Conservation (phyloP, 495 filamentous ascomycete genomes). For the Annulohypoxylon moriforme region DNA sequence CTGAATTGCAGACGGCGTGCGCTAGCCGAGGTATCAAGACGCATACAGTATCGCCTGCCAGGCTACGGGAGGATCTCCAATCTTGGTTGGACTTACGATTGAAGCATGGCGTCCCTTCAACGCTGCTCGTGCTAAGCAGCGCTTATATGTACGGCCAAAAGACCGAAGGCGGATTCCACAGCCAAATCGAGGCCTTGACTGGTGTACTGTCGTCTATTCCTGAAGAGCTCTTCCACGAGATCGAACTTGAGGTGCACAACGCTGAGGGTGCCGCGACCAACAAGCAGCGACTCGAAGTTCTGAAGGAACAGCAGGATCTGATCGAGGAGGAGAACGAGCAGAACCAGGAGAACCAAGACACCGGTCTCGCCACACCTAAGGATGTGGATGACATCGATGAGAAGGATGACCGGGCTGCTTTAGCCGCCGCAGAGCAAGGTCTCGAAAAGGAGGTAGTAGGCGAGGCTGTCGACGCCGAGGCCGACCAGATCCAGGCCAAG, state of each 20-base stretch:
- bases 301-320: constrained; percentile 98
- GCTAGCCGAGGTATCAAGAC: constrained; percentile 92
- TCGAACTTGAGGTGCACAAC: constrained; percentile 97
- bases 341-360: constrained; percentile 76
- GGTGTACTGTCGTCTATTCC: constrained; percentile 93
- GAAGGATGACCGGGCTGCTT: constrained; percentile 62
- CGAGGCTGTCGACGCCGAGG: constrained; percentile 59
- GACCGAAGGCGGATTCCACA: constrained; percentile 76
- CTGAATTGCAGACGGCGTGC: constrained; percentile 91
- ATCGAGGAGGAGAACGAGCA: constrained; percentile 98
- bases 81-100: constrained; percentile 96
- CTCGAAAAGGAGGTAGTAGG: constrained; percentile 55
- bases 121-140: constrained; percentile 93
- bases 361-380: constrained; percentile 75
- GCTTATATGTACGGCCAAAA: constrained; percentile 96
- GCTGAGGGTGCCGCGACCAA: constrained; percentile 98
- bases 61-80: constrained; percentile 89
- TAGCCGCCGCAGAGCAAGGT: constrained; percentile 51
- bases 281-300: constrained; percentile 98
- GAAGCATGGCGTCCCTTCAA: constrained; percentile 92
- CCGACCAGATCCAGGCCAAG: constrained; percentile 49
- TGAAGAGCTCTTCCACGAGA: constrained; percentile 99
- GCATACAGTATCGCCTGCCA: constrained; percentile 85
- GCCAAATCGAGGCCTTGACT: constrained; percentile 92
- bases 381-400: constrained; percentile 88